phyloP scores from a whole-genome alignment of 805 yeast genomes.

The Nadsonia fulvescens region DNA sequence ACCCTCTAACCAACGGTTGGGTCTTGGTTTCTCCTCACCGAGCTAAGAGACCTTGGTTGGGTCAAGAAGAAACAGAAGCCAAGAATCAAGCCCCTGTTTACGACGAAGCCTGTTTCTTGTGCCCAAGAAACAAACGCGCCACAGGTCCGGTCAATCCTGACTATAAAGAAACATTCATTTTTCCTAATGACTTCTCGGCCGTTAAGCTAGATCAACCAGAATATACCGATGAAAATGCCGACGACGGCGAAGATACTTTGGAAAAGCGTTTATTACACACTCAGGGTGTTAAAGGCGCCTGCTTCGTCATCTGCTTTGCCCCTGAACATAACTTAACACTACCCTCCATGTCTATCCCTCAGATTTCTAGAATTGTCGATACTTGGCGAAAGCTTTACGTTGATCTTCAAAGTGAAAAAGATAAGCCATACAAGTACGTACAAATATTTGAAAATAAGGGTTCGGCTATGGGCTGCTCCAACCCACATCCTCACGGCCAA shows the following conservation, averaged over 20 bases:
- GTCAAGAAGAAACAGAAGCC: constrained; percentile 38
- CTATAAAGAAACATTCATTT: constrained; percentile 38
- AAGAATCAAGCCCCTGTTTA: constrained; percentile 30
- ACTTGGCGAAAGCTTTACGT: constrained; percentile 42
- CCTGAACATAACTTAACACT: constrained; percentile 52
- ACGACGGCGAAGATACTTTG: constrained; percentile 10
- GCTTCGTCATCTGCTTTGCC: constrained; percentile 54
- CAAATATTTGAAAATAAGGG: constrained; percentile 70
- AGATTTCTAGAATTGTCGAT: constrained; percentile 30
- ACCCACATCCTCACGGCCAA: constrained; percentile 72
- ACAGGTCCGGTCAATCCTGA: constrained; percentile 41
- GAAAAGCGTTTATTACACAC: constrained; percentile 31
- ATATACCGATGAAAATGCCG: constrained; percentile 10
- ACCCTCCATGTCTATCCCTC: constrained; percentile 35
- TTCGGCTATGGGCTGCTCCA: constrained; percentile 66
- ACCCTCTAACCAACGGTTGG: constrained; percentile 52
- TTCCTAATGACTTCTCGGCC: constrained; percentile 56
- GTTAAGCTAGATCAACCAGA: no score
- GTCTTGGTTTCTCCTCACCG: constrained; percentile 62
- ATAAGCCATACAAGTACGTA: constrained; percentile 31
- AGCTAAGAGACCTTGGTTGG: constrained; percentile 68
- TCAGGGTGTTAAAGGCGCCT: constrained; percentile 45
- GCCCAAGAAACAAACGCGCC: constrained; percentile 55
- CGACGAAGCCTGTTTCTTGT: constrained; percentile 50
- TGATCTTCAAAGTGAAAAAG: constrained; percentile 23